A percentile compares a stretch with the other conserved stretches of the same genome.
Evolutionary conservation across 139 green algal species (phyloP).

Genomic region (Medakamo hakoo): DNA sequence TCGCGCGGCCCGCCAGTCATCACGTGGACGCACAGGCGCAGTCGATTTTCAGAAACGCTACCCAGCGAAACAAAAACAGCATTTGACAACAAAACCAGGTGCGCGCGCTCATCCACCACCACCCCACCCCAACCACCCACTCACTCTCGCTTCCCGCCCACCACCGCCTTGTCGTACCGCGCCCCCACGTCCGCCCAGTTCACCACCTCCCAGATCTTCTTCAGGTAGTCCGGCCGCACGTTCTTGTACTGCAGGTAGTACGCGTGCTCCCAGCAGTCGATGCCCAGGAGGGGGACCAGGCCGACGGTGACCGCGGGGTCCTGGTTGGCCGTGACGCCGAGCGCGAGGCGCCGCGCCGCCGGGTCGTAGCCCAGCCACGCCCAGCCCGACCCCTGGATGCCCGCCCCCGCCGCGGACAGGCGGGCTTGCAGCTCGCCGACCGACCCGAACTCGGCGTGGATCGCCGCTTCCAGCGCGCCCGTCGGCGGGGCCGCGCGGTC

Average conservation of each 20-base stretch:
- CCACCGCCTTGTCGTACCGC: conserved; percentile 43
- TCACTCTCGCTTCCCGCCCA: too few species aligned
- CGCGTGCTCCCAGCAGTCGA: conserved; percentile 89
- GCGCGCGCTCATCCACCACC: too few species aligned
- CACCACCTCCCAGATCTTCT: conserved; percentile 90
- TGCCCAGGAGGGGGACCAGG: conserved; percentile 77
- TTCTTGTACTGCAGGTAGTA: conserved; percentile 87
- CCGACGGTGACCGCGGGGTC: conserved; percentile 34
- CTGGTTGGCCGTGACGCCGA: conserved; percentile 79
- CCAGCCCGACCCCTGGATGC: conserved; percentile 88
- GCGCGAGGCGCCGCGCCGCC: conserved; percentile 37
- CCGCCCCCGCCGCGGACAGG: conserved; percentile 63
- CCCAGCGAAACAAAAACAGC: too few species aligned
- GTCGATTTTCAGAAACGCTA: too few species aligned
- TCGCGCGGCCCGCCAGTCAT: too few species aligned
- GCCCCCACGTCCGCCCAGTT: conserved; percentile 87
- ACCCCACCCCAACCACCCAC: too few species aligned
- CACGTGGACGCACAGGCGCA: too few species aligned
- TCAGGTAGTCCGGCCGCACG: conserved; percentile 86
- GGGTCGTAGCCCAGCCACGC: conserved; percentile 85
- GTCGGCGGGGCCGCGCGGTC: conserved; percentile 54
- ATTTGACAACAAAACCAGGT: too few species aligned
- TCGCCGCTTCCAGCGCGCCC: conserved; percentile 52
- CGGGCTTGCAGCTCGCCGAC: conserved; percentile 58
- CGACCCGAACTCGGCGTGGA: conserved; percentile 77